A percentile compares a stretch with the other conserved stretches of the same genome.
Conservation (phyloP, 164 flowering plant species). For the Platanus orientalis region DNA sequence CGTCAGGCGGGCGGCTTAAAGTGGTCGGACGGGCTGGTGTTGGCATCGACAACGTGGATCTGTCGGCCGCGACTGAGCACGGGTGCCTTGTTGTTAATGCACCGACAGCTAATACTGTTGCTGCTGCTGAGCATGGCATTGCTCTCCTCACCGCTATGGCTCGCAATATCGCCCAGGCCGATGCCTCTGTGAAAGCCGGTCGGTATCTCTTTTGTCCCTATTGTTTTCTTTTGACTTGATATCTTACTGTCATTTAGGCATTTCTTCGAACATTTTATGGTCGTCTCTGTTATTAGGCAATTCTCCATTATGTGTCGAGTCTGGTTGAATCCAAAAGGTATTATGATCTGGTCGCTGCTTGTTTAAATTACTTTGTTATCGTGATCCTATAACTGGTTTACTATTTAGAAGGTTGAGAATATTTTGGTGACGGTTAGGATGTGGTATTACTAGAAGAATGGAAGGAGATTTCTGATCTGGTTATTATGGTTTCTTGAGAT, state of each 20-base stretch:
- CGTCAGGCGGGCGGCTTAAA: slow-evolving; percentile 65
- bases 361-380: no score
- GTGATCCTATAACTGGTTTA: no score
- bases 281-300: no score
- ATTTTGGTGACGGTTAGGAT: no score
- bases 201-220: neutral
- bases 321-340: no score
- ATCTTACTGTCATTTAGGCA: slow-evolving; percentile 5
- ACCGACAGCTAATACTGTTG: slow-evolving; percentile 79
- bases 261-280: slow-evolving; percentile 23
- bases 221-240: neutral
- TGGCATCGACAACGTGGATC: slow-evolving; percentile 86
- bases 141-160: slow-evolving; percentile 77
- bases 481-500: no score
- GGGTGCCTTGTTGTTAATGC: slow-evolving; percentile 89
- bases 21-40: slow-evolving; percentile 94
- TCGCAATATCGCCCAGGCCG: slow-evolving; percentile 76
- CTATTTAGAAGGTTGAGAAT: no score
- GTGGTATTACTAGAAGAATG: no score
- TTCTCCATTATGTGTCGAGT: no score
- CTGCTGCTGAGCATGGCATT: slow-evolving; percentile 89
- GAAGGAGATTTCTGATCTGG: no score
- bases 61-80: slow-evolving; percentile 74
- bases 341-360: no score
- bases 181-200: slow-evolving; percentile 85